Evolutionary conservation across 495 filamentous ascomycete genomes (phyloP).

Genomic region (Pseudoneurospora amorphoporcata): DNA sequence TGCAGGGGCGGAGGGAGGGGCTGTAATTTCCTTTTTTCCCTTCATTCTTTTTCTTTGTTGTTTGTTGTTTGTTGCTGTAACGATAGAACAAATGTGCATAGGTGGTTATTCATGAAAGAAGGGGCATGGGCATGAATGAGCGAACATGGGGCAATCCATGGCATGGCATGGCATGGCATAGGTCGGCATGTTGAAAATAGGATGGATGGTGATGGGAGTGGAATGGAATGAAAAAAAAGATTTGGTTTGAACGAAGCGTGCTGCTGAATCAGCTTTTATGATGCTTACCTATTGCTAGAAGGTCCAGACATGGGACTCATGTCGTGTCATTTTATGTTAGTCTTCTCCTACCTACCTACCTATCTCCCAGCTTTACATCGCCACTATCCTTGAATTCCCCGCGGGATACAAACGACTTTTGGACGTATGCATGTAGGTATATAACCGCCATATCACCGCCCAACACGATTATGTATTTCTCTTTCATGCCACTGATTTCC

Average conservation of each 20-base stretch:
- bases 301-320: background rate
- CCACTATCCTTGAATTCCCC: no score
- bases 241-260: background rate
- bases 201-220: background rate
- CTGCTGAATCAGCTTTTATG: background rate
- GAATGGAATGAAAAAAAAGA: background rate
- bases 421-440: no score
- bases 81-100: conserved; percentile 1
- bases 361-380: no score
- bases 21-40: background rate
- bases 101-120: background rate
- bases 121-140: background rate
- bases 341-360: background rate
- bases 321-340: background rate
- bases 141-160: background rate
- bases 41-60: background rate
- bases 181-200: background rate
- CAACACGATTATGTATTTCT: no score
- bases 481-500: no score
- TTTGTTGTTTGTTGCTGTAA: background rate
- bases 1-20: background rate
- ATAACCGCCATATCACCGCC: no score
- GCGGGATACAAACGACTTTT: no score
- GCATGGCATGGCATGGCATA: background rate
- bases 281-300: background rate